Percentiles rank a stretch among this genome's conserved stretches.
phyloP scores from a whole-genome alignment of 2,329 filamentous ascomycete genomes.

The Exophiala bonariae region DNA sequence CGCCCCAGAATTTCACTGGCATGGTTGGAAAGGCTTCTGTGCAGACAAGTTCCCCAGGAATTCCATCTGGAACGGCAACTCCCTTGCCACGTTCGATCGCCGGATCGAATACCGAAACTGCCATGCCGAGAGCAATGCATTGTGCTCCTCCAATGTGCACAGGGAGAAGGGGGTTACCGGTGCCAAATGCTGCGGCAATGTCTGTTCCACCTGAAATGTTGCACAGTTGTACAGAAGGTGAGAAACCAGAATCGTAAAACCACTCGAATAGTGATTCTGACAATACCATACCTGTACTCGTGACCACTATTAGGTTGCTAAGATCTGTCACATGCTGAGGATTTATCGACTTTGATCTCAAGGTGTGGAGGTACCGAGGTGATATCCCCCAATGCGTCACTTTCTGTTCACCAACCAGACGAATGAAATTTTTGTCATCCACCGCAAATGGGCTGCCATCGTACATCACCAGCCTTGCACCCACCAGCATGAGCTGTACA shows the following conservation, averaged over 20 bases:
- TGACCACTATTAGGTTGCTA: slow-evolving; percentile 60
- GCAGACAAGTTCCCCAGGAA: slow-evolving; percentile 46
- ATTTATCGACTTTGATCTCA: slow-evolving; percentile 63
- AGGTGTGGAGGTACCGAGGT: slow-evolving; percentile 73
- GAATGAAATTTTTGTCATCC: slow-evolving; percentile 63
- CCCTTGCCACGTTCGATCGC: slow-evolving; percentile 22
- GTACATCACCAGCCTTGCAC: slow-evolving; percentile 67
- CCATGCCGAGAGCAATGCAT: slow-evolving; percentile 52
- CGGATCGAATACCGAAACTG: slow-evolving; percentile 61
- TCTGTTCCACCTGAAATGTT: slow-evolving; percentile 47
- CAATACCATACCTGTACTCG: slow-evolving; percentile 78
- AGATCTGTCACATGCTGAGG: slow-evolving; percentile 66
- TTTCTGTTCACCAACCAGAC: slow-evolving; percentile 61
- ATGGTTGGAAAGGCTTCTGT: slow-evolving; percentile 47
- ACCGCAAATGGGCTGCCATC: slow-evolving; percentile 80
- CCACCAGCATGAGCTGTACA: slow-evolving; percentile 59
- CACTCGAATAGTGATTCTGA: slow-evolving; percentile 75
- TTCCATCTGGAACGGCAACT: background rate
- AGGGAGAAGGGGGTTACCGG: slow-evolving; percentile 67
- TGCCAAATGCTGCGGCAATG: slow-evolving; percentile 49
- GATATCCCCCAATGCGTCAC: slow-evolving; percentile 57
- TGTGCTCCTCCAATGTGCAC: slow-evolving; percentile 61
- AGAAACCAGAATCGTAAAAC: slow-evolving; percentile 73
- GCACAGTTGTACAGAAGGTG: slow-evolving; percentile 61
- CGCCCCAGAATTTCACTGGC: slow-evolving; percentile 46